A percentile compares a stretch with the other conserved stretches of the same genome.
Conservation (phyloP, 2,329 filamentous ascomycete genomes). For the Graphilbum sp. region DNA sequence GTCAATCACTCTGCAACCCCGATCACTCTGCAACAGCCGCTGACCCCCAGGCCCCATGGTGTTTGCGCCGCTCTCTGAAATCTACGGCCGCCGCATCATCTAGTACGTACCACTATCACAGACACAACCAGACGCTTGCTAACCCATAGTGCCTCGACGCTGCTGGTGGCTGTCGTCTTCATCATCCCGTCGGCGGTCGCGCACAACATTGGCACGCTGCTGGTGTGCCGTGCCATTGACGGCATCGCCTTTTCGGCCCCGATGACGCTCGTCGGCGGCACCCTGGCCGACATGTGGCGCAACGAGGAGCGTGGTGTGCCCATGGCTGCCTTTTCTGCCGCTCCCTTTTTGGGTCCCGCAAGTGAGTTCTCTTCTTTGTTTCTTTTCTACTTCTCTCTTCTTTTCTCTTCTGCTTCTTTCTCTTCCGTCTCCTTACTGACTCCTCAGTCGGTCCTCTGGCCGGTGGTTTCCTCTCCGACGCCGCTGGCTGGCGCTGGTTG, state of each 20-base stretch:
- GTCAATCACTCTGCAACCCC: background rate
- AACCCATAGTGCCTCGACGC: conserved; percentile 32
- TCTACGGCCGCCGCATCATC: conserved; percentile 54
- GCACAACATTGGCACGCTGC: conserved; percentile 57
- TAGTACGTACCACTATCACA: conserved; percentile 32
- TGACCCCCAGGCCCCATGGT: conserved; percentile 55
- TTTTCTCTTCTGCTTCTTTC: too few species aligned
- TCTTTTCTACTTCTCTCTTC: background rate
- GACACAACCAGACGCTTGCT: background rate
- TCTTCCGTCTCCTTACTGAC: too few species aligned
- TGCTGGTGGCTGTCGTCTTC: conserved; percentile 58
- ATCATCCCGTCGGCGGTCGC: conserved; percentile 66
- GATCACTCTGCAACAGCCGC: too few species aligned
- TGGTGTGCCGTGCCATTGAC: conserved; percentile 62
- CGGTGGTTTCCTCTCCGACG: conserved; percentile 40
- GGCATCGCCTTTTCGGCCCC: conserved; percentile 74
- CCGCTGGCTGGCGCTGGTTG: conserved; percentile 13
- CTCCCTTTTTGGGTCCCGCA: conserved; percentile 68
- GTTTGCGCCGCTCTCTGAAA: conserved; percentile 64
- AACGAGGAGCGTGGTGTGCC: conserved; percentile 73
- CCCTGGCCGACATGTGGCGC: conserved; percentile 67
- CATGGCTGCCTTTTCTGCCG: conserved; percentile 73
- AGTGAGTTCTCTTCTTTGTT: conserved; percentile 20
- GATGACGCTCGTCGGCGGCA: conserved; percentile 75
- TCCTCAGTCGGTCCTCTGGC: conserved; percentile 57